Evolutionary conservation across 75 land plant genomes (phyloP).

Genomic region (Pinus tabuliformis): DNA sequence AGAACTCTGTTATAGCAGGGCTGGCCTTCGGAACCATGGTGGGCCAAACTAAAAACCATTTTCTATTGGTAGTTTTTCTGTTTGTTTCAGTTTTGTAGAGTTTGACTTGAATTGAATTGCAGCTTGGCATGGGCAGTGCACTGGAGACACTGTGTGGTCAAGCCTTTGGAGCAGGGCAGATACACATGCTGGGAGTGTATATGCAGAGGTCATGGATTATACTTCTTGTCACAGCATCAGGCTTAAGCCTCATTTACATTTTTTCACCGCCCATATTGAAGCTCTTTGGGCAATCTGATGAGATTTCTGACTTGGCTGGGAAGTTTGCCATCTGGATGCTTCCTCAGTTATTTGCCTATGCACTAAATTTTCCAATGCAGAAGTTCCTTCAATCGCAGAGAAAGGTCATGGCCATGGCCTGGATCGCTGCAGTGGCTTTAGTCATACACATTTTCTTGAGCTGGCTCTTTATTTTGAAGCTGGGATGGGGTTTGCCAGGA

Average conservation of each 20-base stretch:
- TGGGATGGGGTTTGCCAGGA: constrained; percentile 18
- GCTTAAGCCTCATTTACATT: constrained; percentile 42
- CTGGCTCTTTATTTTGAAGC: constrained; percentile 22
- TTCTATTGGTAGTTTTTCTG: neutral
- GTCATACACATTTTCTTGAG: constrained; percentile 20
- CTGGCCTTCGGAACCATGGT: constrained; percentile 29
- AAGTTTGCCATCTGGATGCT: constrained; percentile 48
- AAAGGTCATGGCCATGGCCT: constrained; percentile 25
- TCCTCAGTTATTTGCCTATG: constrained; percentile 68
- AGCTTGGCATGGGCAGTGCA: constrained; percentile 49
- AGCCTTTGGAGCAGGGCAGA: constrained; percentile 39
- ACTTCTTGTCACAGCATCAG: constrained; percentile 30
- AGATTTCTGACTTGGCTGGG: constrained; percentile 59
- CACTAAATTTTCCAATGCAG: constrained; percentile 67
- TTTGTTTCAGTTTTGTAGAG: too few relatives aligned
- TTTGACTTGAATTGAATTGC: neutral
- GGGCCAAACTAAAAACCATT: neutral
- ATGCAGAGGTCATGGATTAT: constrained; percentile 62
- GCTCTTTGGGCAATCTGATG: constrained; percentile 49
- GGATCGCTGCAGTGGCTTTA: constrained; percentile 11
- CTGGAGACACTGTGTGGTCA: constrained; percentile 55
- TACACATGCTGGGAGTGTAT: constrained; percentile 44
- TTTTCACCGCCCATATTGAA: constrained; percentile 52
- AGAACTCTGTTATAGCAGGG: constrained; percentile 26
- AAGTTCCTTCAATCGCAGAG: constrained; percentile 35